These are phyloP conservation scores for Trifolium pratense DNA, from an alignment of 306 rosid genomes.

Conservation along the genomic window DNA sequence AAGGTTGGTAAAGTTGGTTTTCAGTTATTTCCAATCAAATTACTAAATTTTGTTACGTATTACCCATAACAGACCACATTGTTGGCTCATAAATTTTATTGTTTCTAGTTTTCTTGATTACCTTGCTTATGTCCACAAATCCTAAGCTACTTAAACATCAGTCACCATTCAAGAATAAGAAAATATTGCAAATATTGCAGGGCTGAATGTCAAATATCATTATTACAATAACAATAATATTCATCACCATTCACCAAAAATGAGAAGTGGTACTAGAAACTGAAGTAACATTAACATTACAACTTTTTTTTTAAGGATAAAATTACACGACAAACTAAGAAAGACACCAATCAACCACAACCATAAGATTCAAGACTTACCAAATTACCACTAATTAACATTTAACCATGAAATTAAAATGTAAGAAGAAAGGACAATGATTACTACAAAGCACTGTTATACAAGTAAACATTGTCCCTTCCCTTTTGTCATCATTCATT, in stretches of 20 bases:
- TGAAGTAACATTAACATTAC: conserved; percentile 27
- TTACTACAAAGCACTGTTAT: conserved; percentile 29
- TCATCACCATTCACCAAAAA: conserved; percentile 8
- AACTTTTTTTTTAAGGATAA: conserved; percentile 8
- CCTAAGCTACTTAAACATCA: not conserved
- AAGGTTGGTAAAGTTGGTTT: too few relatives aligned
- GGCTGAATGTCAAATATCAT: conserved; percentile 15
- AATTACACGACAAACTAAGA: conserved; percentile 48
- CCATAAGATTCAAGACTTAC: conserved; percentile 20
- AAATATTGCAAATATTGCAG: not conserved
- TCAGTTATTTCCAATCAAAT: too few relatives aligned
- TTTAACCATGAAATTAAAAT: conserved; percentile 44
- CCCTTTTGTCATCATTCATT: not conserved
- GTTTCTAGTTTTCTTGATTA: not conserved
- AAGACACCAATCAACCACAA: conserved; percentile 41
- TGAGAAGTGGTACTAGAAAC: conserved; percentile 11
- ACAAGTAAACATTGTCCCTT: conserved; percentile 37
- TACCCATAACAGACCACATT: too few relatives aligned
- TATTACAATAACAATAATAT: conserved; percentile 24
- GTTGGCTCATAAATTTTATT: not conserved
- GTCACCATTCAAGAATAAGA: not conserved
- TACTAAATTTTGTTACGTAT: too few relatives aligned
- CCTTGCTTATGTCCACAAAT: not conserved
- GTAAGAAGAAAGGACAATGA: conserved; percentile 32
- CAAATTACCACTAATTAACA: conserved; percentile 45